These are phyloP conservation scores for Cucurbita argyrosperma DNA, from an alignment of 306 rosid species.

Conservation along the genomic window DNA sequence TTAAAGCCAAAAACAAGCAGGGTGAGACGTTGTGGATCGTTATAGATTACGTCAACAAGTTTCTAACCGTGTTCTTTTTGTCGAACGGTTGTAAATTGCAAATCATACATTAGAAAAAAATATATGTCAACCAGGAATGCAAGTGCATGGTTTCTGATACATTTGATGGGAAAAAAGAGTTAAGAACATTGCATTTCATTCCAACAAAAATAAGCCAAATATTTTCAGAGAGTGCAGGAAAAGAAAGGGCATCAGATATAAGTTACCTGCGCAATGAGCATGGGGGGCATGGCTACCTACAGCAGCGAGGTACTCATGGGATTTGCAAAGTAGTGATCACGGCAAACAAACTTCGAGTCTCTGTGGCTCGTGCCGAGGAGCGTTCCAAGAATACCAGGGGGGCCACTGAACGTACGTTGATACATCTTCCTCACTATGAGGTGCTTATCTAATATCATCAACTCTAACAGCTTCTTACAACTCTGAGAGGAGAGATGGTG, in stretches of 20 bases:
- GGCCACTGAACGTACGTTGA: slow-evolving; percentile 26
- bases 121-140: neutral
- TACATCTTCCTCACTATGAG: slow-evolving; percentile 59
- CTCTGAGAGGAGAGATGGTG: slow-evolving; percentile 29
- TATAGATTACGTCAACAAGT: neutral
- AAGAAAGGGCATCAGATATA: neutral
- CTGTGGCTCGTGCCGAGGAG: slow-evolving; percentile 34
- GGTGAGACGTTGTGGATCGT: neutral
- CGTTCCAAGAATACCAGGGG: slow-evolving; percentile 36
- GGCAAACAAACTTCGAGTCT: slow-evolving; percentile 24
- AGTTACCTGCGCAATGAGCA: neutral
- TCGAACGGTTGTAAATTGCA: neutral
- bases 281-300: slow-evolving; percentile 15
- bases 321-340: slow-evolving; percentile 72
- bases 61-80: neutral
- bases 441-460: slow-evolving; percentile 69
- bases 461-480: slow-evolving; percentile 61
- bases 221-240: neutral
- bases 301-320: slow-evolving; percentile 57
- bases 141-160: neutral
- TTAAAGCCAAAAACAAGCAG: neutral
- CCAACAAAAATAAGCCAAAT: neutral
- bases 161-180: neutral
- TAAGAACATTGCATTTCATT: neutral
- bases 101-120: neutral